Evolutionary conservation across 1,284 basidiomycete species (phyloP), one percentile per base, ranked within the genome.

Genomic region (Puccinia horiana): DNA sequence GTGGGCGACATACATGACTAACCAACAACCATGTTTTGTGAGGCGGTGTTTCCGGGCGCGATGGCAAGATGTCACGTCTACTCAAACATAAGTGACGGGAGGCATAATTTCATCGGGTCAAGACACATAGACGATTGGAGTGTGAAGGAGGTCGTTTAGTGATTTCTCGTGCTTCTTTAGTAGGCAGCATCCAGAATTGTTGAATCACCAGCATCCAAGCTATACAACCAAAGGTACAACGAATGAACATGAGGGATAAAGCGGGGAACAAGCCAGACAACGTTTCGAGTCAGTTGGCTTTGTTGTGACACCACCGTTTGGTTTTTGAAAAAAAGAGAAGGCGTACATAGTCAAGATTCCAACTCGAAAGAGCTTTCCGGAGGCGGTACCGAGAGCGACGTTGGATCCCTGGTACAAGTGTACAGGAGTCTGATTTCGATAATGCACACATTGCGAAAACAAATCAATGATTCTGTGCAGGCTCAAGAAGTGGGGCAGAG

Each of bases 331-430:
- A 52, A 49, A 26, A 6, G 26, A 44, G 32, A 73, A 3, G 32
- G 11, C 76, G 0, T 54, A 79, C 76, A 79, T 79, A 32, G 35
- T 76, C 74, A 90, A 93, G 83, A 85, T 94, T 93, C 96, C 96
- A 84, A 99, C 96, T 86, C 96, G 95, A 94, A 98, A 99, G 85
- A 99, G 92, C 90, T 96, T 97, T 89, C 97, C 97, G 84, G 97
- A 95, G 88, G 97, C 97, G 84, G 97, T 99, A 84, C 97, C 97
- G 85, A 99, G 93, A 83, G 96, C 94, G 86, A 96, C 95, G 85
- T 88, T 99, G 99, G 85, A 95, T 95, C 86, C 96, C 96, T 86
- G 93, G 86, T 85, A 85, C 32, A 76, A 35, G 74, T 75, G 75
- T 12, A 76, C 79, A 1, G 75, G 79, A 37, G 79, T 76, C 85